Evolutionary conservation across 1,139 yeast species (phyloP).

Genomic region (Pichia norvegensis): DNA sequence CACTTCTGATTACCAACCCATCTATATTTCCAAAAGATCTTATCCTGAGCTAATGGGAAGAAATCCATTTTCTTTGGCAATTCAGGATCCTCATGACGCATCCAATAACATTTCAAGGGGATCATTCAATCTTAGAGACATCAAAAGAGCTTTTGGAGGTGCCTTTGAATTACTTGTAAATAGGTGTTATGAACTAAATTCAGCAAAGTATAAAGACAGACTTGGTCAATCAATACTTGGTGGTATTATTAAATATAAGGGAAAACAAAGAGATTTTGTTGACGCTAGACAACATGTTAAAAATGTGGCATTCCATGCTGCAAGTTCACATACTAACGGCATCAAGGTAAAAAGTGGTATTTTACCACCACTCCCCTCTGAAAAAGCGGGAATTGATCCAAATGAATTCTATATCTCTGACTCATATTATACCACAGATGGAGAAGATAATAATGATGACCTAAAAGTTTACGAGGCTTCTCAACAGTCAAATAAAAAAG

Average conservation of each 20-base stretch:
- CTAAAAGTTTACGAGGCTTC: slow-evolving; percentile 17
- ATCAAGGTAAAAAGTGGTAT: slow-evolving; percentile 10
- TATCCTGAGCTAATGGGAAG: slow-evolving; percentile 51
- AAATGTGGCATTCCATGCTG: slow-evolving; percentile 47
- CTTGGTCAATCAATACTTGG: slow-evolving; percentile 73
- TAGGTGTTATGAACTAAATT: slow-evolving; percentile 51
- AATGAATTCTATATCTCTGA: slow-evolving; percentile 21
- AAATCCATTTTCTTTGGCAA: slow-evolving; percentile 60
- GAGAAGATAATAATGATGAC: slow-evolving; percentile 16
- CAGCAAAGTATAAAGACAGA: slow-evolving; percentile 60
- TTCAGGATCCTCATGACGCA: slow-evolving; percentile 86
- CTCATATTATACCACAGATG: slow-evolving; percentile 22
- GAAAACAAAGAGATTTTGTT: slow-evolving; percentile 68
- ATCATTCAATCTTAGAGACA: slow-evolving; percentile 70
- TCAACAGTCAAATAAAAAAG: slow-evolving; percentile 10
- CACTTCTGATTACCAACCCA: slow-evolving; percentile 32
- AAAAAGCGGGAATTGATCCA: slow-evolving; percentile 18
- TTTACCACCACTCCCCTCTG: slow-evolving; percentile 28
- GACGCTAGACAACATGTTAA: slow-evolving; percentile 63
- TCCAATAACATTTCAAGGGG: slow-evolving; percentile 80
- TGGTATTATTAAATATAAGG: slow-evolving; percentile 68
- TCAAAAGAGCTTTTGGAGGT: slow-evolving; percentile 84
- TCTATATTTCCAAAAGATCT: slow-evolving; percentile 50
- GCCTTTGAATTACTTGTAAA: slow-evolving; percentile 77
- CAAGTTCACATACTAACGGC: slow-evolving; percentile 11